These are phyloP conservation scores for Pseudocercospora musae DNA, from an alignment of 2,329 filamentous ascomycete genomes.

Conservation along the genomic window DNA sequence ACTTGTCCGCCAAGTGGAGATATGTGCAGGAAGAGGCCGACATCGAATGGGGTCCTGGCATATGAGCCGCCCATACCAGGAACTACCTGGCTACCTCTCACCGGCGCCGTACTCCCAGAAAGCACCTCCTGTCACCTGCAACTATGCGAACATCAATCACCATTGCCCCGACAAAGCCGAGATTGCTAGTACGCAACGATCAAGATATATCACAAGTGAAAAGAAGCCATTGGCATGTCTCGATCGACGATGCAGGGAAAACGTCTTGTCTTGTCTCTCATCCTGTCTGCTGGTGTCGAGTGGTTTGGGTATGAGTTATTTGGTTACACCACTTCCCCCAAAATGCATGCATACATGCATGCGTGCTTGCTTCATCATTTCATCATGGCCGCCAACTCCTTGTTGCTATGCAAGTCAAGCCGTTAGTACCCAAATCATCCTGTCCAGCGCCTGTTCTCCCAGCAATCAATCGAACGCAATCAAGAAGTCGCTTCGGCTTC, in stretches of 20 bases:
- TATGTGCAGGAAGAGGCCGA: background rate
- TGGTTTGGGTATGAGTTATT: background rate
- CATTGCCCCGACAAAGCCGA: background rate
- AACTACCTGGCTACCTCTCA: background rate
- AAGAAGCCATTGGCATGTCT: background rate
- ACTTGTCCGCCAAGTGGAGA: background rate
- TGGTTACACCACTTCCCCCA: background rate
- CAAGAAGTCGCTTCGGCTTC: background rate
- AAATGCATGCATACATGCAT: background rate
- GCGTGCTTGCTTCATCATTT: background rate
- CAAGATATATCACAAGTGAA: background rate
- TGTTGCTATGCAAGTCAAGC: constrained; percentile 7
- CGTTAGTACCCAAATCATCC: background rate
- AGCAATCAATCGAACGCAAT: background rate
- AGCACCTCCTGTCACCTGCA: background rate
- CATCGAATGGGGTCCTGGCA: background rate
- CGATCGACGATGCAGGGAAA: background rate
- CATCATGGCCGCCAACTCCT: background rate
- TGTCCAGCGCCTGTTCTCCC: background rate
- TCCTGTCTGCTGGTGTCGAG: background rate
- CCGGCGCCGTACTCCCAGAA: background rate
- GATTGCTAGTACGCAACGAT: background rate
- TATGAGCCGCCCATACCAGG: background rate
- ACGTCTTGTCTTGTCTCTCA: background rate
- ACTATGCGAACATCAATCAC: background rate